phyloP scores from a whole-genome alignment of 441 rosid genomes.

The Erodium texanum region DNA sequence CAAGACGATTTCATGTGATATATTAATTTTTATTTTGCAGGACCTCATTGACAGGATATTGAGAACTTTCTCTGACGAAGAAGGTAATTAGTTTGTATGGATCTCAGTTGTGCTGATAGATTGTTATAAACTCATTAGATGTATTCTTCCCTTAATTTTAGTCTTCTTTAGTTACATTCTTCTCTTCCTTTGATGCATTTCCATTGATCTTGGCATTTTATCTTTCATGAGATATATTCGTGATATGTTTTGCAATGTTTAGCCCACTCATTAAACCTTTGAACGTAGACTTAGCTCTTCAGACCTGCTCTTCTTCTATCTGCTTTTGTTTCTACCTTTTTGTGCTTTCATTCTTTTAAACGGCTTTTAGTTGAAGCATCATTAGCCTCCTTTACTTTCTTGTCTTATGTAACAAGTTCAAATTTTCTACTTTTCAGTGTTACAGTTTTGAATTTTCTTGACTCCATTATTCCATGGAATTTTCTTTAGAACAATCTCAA shows the following conservation, averaged over 20 bases:
- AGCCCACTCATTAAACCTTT: not conserved
- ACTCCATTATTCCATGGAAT: not conserved
- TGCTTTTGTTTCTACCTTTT: not conserved
- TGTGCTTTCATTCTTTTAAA: not conserved
- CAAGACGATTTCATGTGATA: not conserved
- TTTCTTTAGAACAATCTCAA: not conserved
- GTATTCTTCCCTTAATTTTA: not conserved
- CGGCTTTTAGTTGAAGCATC: not conserved
- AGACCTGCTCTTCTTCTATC: not conserved
- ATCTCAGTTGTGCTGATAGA: not conserved
- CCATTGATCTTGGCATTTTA: not conserved
- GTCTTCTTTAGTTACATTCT: no score
- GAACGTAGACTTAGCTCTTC: not conserved
- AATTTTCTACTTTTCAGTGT: slow-evolving; percentile 1
- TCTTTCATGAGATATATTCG: not conserved
- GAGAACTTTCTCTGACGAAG: slow-evolving; percentile 54
- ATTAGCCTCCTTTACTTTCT: not conserved
- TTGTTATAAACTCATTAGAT: not conserved
- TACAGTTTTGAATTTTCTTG: not conserved
- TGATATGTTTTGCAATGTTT: not conserved
- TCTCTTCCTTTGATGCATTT: not conserved
- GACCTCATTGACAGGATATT: slow-evolving; percentile 85
- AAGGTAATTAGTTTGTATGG: slow-evolving; percentile 39
- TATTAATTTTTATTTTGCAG: slow-evolving; percentile 30
- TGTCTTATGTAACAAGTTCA: not conserved